A percentile compares a stretch with the other conserved stretches of the same genome.
Evolutionary conservation across 371 early-diverging fungal species (phyloP).

Genomic region (Mucor mucedo): DNA sequence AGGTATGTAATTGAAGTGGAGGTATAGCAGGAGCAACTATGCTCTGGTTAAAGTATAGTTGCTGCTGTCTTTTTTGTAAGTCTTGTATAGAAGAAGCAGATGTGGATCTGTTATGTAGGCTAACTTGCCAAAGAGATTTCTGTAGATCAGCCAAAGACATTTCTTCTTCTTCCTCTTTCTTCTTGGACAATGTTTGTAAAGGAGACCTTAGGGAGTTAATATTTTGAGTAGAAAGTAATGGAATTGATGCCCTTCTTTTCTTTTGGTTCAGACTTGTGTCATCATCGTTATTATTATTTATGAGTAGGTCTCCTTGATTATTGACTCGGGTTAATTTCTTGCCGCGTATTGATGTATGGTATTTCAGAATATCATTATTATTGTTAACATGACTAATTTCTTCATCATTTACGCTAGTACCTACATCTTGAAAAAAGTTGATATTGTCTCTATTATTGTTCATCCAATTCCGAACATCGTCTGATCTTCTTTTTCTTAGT

Average conservation of each 20-base stretch:
- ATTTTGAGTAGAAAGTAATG: conserved; percentile 5
- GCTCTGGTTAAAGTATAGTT: conserved; percentile 4
- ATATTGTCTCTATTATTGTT: conserved; percentile 20
- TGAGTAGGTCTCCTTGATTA: background rate
- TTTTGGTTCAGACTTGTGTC: too few relatives aligned
- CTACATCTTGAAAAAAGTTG: conserved; percentile 45
- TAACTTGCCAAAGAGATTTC: conserved; percentile 28
- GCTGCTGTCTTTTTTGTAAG: conserved; percentile 20
- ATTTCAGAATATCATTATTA: conserved; percentile 18
- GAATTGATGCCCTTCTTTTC: conserved; percentile 19
- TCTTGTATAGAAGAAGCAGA: conserved; percentile 38
- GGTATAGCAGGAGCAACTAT: conserved; percentile 41
- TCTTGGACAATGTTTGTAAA: conserved; percentile 16
- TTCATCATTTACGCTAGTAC: conserved; percentile 20
- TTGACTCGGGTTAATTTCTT: conserved; percentile 18
- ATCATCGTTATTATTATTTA: background rate
- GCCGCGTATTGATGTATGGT: conserved; percentile 43
- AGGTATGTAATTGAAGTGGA: conserved; percentile 13
- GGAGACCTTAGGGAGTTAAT: conserved; percentile 4
- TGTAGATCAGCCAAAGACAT: conserved; percentile 45
- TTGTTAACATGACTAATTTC: conserved; percentile 9
- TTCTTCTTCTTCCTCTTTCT: conserved; percentile 37
- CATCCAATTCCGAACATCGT: conserved; percentile 52
- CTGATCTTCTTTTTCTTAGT: conserved; percentile 45
- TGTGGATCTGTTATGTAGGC: conserved; percentile 24